Conservation (phyloP, 2,329 filamentous ascomycete genomes). For the Exophiala alcalophila region DNA sequence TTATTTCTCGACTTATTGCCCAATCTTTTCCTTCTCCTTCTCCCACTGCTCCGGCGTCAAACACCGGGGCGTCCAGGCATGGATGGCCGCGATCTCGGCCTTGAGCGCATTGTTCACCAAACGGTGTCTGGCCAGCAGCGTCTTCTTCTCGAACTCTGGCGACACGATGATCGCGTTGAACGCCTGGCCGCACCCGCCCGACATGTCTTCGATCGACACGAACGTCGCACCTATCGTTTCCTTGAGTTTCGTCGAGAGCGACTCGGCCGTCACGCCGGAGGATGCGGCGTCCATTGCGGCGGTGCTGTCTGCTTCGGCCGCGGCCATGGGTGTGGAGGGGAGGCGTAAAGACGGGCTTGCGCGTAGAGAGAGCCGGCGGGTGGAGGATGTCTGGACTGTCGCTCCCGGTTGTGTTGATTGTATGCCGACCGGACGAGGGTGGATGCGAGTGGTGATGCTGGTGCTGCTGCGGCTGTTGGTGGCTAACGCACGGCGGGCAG, state of each 20-base stretch:
- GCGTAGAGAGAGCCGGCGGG: neutral
- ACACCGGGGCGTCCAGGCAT: conserved; percentile 93
- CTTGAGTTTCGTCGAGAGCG: conserved; percentile 65
- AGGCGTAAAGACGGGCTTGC: neutral
- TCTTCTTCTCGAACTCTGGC: conserved; percentile 66
- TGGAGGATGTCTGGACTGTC: neutral
- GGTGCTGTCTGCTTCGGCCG: conserved; percentile 29
- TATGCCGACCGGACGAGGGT: neutral
- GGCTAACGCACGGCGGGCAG: conserved; percentile 1
- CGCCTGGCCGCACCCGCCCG: conserved; percentile 71
- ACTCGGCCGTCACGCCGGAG: conserved; percentile 68
- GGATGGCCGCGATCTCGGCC: conserved; percentile 83
- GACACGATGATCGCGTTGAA: conserved; percentile 70
- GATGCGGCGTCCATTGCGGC: conserved; percentile 43
- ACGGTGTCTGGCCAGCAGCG: conserved; percentile 77
- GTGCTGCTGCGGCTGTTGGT: neutral
- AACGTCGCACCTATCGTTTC: conserved; percentile 69
- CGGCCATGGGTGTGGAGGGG: conserved; percentile 34
- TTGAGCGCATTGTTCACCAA: conserved; percentile 81
- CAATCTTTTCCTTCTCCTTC: conserved; percentile 54
- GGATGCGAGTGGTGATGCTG: neutral
- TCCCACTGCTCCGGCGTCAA: conserved; percentile 89
- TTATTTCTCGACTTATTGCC: too few species aligned
- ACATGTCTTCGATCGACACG: conserved; percentile 89
- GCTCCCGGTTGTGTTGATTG: neutral